Conservation (phyloP, 108 stramenopile genomes). For the Discostella pseudostelligera region DNA sequence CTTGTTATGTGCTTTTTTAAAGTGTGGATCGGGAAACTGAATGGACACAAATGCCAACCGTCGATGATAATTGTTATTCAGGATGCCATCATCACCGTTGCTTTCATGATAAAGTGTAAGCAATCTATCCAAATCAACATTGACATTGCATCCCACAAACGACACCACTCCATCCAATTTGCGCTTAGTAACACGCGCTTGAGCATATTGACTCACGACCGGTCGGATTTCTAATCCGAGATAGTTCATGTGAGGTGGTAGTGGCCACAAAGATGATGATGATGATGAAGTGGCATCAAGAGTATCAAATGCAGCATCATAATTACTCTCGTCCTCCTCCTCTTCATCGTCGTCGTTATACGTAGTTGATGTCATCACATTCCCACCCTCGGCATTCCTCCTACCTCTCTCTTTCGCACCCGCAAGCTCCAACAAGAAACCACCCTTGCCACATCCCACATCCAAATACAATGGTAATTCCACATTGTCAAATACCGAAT, state of each 20-base stretch:
- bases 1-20: slow-evolving; percentile 75
- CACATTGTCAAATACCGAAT: slow-evolving; percentile 54
- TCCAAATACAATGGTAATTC: slow-evolving; percentile 73
- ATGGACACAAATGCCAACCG: slow-evolving; percentile 67
- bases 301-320: not conserved
- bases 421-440: slow-evolving; percentile 77
- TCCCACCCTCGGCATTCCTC: not conserved
- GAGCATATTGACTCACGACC: slow-evolving; percentile 67
- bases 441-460: slow-evolving; percentile 88
- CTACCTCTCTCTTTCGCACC: slow-evolving; percentile 3
- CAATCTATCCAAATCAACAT: slow-evolving; percentile 83
- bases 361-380: not conserved
- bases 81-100: not conserved
- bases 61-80: slow-evolving; percentile 6
- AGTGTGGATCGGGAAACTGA: slow-evolving; percentile 93
- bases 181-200: slow-evolving; percentile 55
- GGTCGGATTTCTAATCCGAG: slow-evolving; percentile 89
- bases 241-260: slow-evolving; percentile 63
- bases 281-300: not conserved
- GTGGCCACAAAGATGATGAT: not conserved
- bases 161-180: slow-evolving; percentile 53
- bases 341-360: not conserved
- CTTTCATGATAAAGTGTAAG: slow-evolving; percentile 51
- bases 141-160: slow-evolving; percentile 90
- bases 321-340: not conserved